Base-by-base conservation (phyloP, 2,329 filamentous ascomycete genomes). In the Pezicula neosporulosa region DNA sequence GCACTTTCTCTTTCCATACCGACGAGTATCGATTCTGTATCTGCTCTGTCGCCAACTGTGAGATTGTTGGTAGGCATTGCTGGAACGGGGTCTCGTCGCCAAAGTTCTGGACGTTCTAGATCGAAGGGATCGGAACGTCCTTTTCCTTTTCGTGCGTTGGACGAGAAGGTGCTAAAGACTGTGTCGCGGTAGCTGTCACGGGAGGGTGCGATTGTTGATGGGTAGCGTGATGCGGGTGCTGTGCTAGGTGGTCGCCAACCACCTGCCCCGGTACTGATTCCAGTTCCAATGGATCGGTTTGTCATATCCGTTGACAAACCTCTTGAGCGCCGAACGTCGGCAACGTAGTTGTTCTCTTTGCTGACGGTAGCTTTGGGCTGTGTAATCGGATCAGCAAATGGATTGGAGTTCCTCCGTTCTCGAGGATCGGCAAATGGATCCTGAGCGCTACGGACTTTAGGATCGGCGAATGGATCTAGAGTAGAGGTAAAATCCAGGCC, bases 71-170 rank as follows among this genome's bases (percentile, higher is more conserved):
- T 13, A 42, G 39, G 18, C 16, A 18, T 19, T 36, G n/a, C 30
- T 12, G 28, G 44, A 13, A 38, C 35, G 10, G 35, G 44, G 13
- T 16, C n/a, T 36, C 13, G 54, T 21, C 49, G 54, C 61, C 74
- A 68, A 6, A 78, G 66, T 59, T 80, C 72, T 33, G 78, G 72
- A 41, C 72, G 66, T 62, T 86, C 82, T n/a, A 86, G 71, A 57
- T 86, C 83, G 60, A 86, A 86, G 2, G 81, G 82, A 56, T 86
- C 82, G 2, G 81, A 84, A 42, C 81, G 78, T 63, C 83, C 81
- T 60, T 81, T 82, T 60, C 77, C 77, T 50, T 77, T 74, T 15
- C 71, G 68, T 6, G 69, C 73, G 42, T 71, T 72, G 42, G 76
- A 71, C 1, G 62, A 62, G 47, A 60, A 58, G 35, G 61, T 57